phyloP scores from a whole-genome alignment of 1,284 basidiomycete genomes.

The Phlebopus sp. region DNA sequence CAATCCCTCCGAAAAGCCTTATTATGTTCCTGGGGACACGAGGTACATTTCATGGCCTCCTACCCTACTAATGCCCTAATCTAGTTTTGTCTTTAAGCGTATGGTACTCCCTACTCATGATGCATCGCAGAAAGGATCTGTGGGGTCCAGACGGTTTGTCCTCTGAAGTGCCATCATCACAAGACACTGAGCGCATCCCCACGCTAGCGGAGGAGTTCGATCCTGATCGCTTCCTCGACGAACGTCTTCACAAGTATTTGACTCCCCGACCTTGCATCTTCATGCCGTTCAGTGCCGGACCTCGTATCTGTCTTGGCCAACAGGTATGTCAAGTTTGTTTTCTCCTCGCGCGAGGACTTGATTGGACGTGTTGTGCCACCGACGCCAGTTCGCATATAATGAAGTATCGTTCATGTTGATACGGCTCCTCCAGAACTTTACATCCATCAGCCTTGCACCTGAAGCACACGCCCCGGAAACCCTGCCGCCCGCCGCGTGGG shows the following conservation, averaged over 20 bases:
- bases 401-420: conserved; percentile 45
- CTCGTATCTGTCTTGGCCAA: conserved; percentile 46
- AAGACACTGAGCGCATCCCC: conserved; percentile 1
- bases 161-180: neutral
- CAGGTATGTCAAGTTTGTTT: conserved; percentile 26
- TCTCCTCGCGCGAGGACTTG: conserved; percentile 5
- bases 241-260: conserved; percentile 27
- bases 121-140: conserved; percentile 34
- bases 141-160: conserved; percentile 37
- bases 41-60: conserved; percentile 34
- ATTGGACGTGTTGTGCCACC: neutral
- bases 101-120: conserved; percentile 27
- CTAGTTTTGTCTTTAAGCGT: conserved; percentile 14
- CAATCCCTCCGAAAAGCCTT: conserved; percentile 17
- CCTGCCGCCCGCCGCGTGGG: conserved; percentile 35
- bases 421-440: conserved; percentile 41
- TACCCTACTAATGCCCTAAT: neutral
- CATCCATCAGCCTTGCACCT: conserved; percentile 33
- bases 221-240: conserved; percentile 36
- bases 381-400: conserved; percentile 46
- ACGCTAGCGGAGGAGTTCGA: conserved; percentile 40
- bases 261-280: conserved; percentile 38
- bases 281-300: conserved; percentile 49
- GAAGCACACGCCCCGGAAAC: conserved; percentile 35
- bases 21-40: conserved; percentile 38